A percentile compares a stretch with the other conserved stretches of the same genome.
Conservation (phyloP, 768 basidiomycete species). For the Russula griseocarnosa region DNA sequence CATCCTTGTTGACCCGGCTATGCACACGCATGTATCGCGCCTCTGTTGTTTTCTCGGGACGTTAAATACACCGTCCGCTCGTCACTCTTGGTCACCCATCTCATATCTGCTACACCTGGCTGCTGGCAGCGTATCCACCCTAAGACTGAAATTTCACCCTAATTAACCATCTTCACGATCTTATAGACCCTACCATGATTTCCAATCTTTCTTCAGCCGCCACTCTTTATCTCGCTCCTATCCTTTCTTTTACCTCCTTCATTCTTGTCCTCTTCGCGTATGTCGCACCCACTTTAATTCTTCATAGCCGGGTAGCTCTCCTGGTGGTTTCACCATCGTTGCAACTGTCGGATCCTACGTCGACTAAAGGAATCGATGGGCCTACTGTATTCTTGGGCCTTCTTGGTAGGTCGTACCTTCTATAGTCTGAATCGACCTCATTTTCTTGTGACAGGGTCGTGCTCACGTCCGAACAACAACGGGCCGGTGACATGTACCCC, state of each 20-base stretch:
- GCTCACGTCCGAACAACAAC: slow-evolving; percentile 48
- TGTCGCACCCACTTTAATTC: slow-evolving; percentile 58
- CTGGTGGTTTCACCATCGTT: slow-evolving; percentile 60
- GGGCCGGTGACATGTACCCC: slow-evolving; percentile 53
- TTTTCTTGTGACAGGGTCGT: slow-evolving; percentile 52
- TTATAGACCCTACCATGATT: slow-evolving; percentile 51
- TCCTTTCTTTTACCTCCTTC: slow-evolving; percentile 61
- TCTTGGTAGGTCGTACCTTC: slow-evolving; percentile 45
- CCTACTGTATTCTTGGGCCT: slow-evolving; percentile 64
- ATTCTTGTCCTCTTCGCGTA: slow-evolving; percentile 64
- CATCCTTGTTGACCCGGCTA: background rate
- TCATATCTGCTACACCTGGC: background rate
- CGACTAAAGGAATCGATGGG: slow-evolving; percentile 48
- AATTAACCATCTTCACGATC: slow-evolving; percentile 25
- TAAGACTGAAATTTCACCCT: slow-evolving; percentile 25
- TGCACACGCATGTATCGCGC: background rate
- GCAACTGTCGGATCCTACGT: slow-evolving; percentile 36
- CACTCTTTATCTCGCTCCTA: slow-evolving; percentile 62
- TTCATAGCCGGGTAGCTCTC: slow-evolving; percentile 60
- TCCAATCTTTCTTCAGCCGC: slow-evolving; percentile 63
- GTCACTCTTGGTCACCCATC: background rate
- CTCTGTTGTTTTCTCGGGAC: background rate
- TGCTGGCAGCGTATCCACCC: slow-evolving; percentile 26
- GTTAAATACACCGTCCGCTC: slow-evolving; percentile 10
- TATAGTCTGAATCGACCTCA: background rate